phyloP scores from a whole-genome alignment of 2,329 filamentous ascomycete genomes.

The Paracamarosporium sp. region DNA sequence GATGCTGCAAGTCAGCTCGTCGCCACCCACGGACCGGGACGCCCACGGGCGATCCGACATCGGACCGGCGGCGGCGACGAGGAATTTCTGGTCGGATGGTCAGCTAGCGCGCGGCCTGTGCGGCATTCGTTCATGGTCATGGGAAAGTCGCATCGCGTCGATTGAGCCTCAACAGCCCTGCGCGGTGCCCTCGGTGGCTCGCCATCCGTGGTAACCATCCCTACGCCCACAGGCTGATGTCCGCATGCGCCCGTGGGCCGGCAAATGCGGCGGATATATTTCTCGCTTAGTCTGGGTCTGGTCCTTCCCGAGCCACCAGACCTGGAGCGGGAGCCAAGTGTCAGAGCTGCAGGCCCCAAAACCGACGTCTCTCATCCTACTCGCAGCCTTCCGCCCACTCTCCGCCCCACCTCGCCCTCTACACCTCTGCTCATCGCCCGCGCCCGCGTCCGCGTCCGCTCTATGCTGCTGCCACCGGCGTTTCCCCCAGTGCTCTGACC shows the following conservation, averaged over 20 bases:
- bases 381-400: background rate
- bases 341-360: slow-evolving; percentile 9
- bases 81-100: too few relatives aligned
- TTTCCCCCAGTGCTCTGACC: slow-evolving; percentile 20
- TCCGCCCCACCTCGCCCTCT: slow-evolving; percentile 13
- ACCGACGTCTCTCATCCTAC: slow-evolving; percentile 7
- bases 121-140: background rate
- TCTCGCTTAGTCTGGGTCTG: slow-evolving; percentile 20
- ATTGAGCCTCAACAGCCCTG: slow-evolving; percentile 5
- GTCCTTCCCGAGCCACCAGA: background rate
- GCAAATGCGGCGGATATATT: slow-evolving; percentile 17
- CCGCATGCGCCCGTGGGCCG: slow-evolving; percentile 8
- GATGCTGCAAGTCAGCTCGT: too few relatives aligned
- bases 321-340: slow-evolving; percentile 8
- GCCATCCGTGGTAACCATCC: slow-evolving; percentile 5
- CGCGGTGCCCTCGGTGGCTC: background rate
- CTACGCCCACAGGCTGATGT: slow-evolving; percentile 18
- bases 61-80: too few relatives aligned
- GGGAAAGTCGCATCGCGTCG: background rate
- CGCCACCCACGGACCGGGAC: too few relatives aligned
- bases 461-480: slow-evolving; percentile 19
- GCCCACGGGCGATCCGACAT: too few relatives aligned
- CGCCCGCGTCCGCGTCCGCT: background rate
- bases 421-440: background rate
- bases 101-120: background rate